phyloP scores from a whole-genome alignment of 148 eudicot species.

The Chenopodium quinoa region DNA sequence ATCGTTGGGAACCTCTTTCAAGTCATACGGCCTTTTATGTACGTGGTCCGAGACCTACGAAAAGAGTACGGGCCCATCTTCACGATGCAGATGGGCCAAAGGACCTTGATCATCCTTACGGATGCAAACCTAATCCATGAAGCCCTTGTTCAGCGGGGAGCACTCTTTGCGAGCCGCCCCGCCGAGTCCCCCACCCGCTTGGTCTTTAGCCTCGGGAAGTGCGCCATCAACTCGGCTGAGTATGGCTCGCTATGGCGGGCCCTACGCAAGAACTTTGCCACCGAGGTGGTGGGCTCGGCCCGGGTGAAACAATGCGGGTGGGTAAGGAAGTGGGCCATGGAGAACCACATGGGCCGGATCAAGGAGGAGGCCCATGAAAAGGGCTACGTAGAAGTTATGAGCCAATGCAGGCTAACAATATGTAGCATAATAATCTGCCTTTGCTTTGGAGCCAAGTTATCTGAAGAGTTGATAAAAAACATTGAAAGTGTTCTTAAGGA shows the following conservation, averaged over 20 bases:
- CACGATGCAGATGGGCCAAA: slow-evolving; percentile 94
- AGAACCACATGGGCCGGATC: slow-evolving; percentile 60
- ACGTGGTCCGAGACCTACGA: slow-evolving; percentile 65
- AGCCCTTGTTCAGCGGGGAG: slow-evolving; percentile 72
- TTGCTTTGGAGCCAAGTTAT: slow-evolving; percentile 77
- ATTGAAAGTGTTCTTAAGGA: slow-evolving; percentile 80
- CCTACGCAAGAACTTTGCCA: slow-evolving; percentile 65
- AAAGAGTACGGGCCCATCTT: slow-evolving; percentile 81
- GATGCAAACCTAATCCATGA: slow-evolving; percentile 85
- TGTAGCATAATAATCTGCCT: slow-evolving; percentile 80
- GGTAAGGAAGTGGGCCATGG: slow-evolving; percentile 84
- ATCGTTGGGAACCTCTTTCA: slow-evolving; percentile 79
- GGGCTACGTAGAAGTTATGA: slow-evolving; percentile 78
- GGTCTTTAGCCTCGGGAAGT: slow-evolving; percentile 76
- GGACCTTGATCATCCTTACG: slow-evolving; percentile 65
- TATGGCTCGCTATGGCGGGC: slow-evolving; percentile 83
- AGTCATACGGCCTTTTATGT: slow-evolving; percentile 75
- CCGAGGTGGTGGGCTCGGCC: slow-evolving; percentile 74
- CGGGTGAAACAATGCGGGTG: slow-evolving; percentile 73
- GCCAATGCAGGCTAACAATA: slow-evolving; percentile 65
- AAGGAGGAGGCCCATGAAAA: slow-evolving; percentile 31
- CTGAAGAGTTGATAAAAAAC: slow-evolving; percentile 40
- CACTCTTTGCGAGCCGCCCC: slow-evolving; percentile 72
- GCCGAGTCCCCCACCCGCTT: slow-evolving; percentile 80
- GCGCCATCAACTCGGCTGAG: slow-evolving; percentile 92